A percentile compares a stretch with the other conserved stretches of the same genome.
These are phyloP conservation scores for Pseudonitzschia multiseries DNA, from an alignment of 108 stramenopile genomes.

Conservation along the genomic window DNA sequence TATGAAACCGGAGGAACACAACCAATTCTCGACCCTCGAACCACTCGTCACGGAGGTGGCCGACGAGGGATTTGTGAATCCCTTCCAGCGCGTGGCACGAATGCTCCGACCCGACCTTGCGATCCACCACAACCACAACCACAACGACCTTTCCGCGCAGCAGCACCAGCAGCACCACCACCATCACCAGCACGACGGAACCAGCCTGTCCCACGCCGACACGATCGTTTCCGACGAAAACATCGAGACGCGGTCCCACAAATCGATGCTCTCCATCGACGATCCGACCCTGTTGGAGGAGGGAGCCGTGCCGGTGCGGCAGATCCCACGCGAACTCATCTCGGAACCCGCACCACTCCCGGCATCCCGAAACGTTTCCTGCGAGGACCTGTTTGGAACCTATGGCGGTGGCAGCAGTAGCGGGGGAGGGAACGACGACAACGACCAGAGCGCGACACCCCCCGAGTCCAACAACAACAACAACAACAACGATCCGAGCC, in stretches of 20 bases:
- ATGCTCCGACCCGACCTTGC: conserved; percentile 38
- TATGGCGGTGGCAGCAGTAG: background rate
- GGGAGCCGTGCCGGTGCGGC: conserved; percentile 68
- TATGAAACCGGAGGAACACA: conserved; percentile 66
- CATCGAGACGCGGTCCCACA: conserved; percentile 23
- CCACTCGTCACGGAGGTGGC: conserved; percentile 60
- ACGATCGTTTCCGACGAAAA: conserved; percentile 3
- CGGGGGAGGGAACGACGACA: conserved; percentile 9
- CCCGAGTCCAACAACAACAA: background rate
- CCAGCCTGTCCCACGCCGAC: background rate
- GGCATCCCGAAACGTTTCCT: conserved; percentile 42
- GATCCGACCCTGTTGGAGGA: conserved; percentile 52
- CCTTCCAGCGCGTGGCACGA: conserved; percentile 35
- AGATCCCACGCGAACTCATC: conserved; percentile 62
- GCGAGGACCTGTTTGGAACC: conserved; percentile 39
- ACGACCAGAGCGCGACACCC: background rate
- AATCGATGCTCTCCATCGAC: conserved; percentile 22
- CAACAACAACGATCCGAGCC: background rate
- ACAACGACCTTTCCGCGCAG: background rate
- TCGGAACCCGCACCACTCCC: conserved; percentile 64
- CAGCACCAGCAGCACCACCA: background rate
- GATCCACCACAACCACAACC: background rate
- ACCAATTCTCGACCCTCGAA: conserved; percentile 76
- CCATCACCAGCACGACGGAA: conserved; percentile 21
- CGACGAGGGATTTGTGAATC: conserved; percentile 19